Conservation (phyloP, 192 early-diverging fungal genomes). For the Jimgerdemannia lactiflua region DNA sequence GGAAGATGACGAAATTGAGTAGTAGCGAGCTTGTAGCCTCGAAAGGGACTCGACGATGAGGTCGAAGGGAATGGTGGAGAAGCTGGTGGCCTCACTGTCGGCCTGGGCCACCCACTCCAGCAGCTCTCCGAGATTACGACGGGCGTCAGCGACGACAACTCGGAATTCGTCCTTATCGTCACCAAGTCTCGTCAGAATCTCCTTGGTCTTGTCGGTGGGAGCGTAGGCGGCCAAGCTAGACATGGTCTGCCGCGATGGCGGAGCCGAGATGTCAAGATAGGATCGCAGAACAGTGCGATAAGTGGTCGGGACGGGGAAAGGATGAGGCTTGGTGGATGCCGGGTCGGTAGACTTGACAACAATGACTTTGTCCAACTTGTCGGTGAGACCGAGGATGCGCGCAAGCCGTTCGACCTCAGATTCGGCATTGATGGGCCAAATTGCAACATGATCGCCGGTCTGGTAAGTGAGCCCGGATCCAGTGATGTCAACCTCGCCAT, state of each 20-base stretch:
- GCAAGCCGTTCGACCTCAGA: constrained; percentile 69
- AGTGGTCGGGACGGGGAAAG: constrained; percentile 87
- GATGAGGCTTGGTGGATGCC: constrained; percentile 70
- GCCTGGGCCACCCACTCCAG: constrained; percentile 62
- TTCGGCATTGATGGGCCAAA: constrained; percentile 88
- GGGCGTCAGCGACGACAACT: constrained; percentile 52
- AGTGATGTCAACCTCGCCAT: constrained; percentile 89
- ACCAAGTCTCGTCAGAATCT: constrained; percentile 51
- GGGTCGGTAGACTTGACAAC: constrained; percentile 69
- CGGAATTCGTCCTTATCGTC: constrained; percentile 69
- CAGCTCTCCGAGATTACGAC: constrained; percentile 73
- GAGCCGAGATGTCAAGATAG: constrained; percentile 85
- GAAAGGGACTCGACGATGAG: constrained; percentile 80
- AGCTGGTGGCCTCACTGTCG: constrained; percentile 34
- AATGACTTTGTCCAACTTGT: constrained; percentile 68
- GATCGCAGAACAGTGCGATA: constrained; percentile 85
- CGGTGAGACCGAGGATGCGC: constrained; percentile 53
- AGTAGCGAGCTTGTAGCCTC: constrained; percentile 86
- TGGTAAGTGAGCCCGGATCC: constrained; percentile 84
- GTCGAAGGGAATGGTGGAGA: constrained; percentile 70
- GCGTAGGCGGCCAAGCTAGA: constrained; percentile 59
- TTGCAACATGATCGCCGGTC: constrained; percentile 93
- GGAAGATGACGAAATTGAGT: constrained; percentile 95
- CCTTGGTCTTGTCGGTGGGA: constrained; percentile 48
- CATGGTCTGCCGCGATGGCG: constrained; percentile 70